Base-by-base conservation (phyloP, 805 yeast species). In the Lachancea quebecensis region DNA sequence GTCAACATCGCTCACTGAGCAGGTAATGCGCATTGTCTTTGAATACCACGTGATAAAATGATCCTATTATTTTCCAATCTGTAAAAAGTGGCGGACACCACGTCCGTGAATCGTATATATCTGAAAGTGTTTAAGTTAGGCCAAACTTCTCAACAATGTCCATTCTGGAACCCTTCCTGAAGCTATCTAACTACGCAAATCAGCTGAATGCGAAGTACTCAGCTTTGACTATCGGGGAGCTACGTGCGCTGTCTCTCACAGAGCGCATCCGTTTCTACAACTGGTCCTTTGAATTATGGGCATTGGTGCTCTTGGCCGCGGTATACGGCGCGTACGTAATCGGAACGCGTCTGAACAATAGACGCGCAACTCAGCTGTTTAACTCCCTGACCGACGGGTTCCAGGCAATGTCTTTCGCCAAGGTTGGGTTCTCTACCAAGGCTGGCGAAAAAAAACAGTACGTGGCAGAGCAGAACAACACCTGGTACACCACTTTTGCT, bases 221-320 rank as follows among this genome's bases (percentile, higher is more conserved):
- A 37, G 41, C 60, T 17, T 48, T 56, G 17, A 46, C 70, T 2
- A 58, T 50, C 40, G 82, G 78, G 35, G 82, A 81, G 50, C 75
- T 86, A 61, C 70, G 72, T 32, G 69, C 66, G 5, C 67, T 87
- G 78, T 67, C 84, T 2, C 18, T 88, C 41, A 37, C 68, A 40
- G 73, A 82, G 54, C 79, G 97, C 57, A 44, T 85, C 35, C 53
- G 56, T 47, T 53, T 67, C 27, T 81, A 84, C 63, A 80, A 85
- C 65, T 93, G 97, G 96, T 71, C 70, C 37, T 73, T 83, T 58
- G 99, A 91, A 70, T 33, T 71, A 27, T 55, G 74, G 48, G 78
- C 87, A 18, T 17, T 82, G 12, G 71, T 67, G 10, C 62, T 82
- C 47, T 73, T 85, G 40, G 52, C 67, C 0, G 64, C 64, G 2